Conservation (phyloP, 2,329 filamentous ascomycete species). For the Fulvia fulva region DNA sequence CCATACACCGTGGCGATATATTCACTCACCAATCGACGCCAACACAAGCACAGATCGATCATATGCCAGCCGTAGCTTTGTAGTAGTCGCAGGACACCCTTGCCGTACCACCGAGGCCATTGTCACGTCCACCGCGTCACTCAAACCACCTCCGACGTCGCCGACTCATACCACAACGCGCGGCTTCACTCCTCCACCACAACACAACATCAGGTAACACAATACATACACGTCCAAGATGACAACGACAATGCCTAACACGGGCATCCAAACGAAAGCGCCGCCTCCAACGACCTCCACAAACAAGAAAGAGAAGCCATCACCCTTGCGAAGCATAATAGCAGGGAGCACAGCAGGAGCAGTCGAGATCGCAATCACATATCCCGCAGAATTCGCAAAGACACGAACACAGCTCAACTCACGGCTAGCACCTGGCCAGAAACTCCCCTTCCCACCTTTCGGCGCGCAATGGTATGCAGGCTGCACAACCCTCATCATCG, state of each 20-base stretch:
- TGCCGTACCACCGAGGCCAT: background rate
- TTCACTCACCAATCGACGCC: background rate
- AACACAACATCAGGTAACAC: background rate
- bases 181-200: background rate
- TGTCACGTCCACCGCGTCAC: background rate
- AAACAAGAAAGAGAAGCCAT: slow-evolving; percentile 54
- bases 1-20: background rate
- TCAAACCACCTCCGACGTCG: background rate
- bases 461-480: slow-evolving; percentile 95
- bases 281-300: slow-evolving; percentile 6
- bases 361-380: slow-evolving; percentile 92
- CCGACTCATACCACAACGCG: background rate
- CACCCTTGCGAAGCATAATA: slow-evolving; percentile 80
- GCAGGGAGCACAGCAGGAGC: slow-evolving; percentile 92
- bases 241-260: slow-evolving; percentile 22
- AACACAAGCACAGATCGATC: background rate
- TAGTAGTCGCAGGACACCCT: background rate
- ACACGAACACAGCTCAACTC: slow-evolving; percentile 91
- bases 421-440: slow-evolving; percentile 72
- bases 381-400: slow-evolving; percentile 95
- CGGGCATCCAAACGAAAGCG: slow-evolving; percentile 15
- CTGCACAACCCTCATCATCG: slow-evolving; percentile 93
- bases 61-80: background rate
- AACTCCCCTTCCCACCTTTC: slow-evolving; percentile 92
- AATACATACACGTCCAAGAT: slow-evolving; percentile 12